Evolutionary conservation across 306 rosid genomes (phyloP), one percentile per base, ranked within the genome.

Genomic region (Quercus gilva): DNA sequence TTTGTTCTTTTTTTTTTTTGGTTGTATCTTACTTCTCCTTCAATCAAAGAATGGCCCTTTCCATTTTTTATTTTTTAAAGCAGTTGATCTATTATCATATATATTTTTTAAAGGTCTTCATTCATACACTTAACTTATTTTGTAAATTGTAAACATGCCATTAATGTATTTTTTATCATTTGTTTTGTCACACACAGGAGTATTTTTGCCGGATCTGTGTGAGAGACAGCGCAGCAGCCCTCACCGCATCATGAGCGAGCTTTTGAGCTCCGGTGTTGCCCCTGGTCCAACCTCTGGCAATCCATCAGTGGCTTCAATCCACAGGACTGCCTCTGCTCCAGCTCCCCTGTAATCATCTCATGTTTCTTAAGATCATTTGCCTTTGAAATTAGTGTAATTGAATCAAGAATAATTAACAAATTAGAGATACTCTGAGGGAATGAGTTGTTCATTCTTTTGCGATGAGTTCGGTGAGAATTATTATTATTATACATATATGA

Each of bases 201-300:
- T 90, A 17, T 84, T 86, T 68, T 88, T 94, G 77, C 91, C 97
- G 0, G 91, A 92, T 43, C 88, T 92, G 0, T 94, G 97, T 49
- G 85, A 84, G 81, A 85, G 57, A 57, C 89, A 85, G 74, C 86
- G 87, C 35, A 79, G 55, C 25, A 92, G 81, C 81, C 97, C 98
- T 53, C 92, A 26, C 59, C 94, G 97, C 11, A 82, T 89, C 55
- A 91, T 91, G 97, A 28, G 80, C 0, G 87, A 82, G 87, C 87
- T 91, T 33, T 53, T 86, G 89, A 90, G 94, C 79, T 90, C 95
- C 0, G 94, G 97, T 26, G 90, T 80, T 2, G 90, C 95, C 71
- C 75, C 86, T 2, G 90, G 86, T 18, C 98, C 97, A 1, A n/a
- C 52, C 31, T 72, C 86, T 29, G 12, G 19, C 28, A 19, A 20